phyloP scores from a whole-genome alignment of 2,329 filamentous ascomycete species.

The Cercospora beticola region DNA sequence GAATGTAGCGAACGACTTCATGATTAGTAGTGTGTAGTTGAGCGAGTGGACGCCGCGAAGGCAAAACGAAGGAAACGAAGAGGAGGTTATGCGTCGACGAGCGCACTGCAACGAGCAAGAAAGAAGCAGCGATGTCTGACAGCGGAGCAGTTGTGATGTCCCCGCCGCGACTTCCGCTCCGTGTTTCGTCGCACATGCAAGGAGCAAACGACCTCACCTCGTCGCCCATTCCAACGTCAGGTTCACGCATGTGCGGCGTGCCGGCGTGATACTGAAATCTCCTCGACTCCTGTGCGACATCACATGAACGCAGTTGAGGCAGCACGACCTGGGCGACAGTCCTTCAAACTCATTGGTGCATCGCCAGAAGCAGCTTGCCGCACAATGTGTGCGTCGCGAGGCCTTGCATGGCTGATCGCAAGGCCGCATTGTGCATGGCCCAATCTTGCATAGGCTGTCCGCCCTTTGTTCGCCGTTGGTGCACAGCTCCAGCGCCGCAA shows the following conservation, averaged over 20 bases:
- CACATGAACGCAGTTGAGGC: slow-evolving; percentile 3
- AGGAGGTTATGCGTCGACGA: not conserved
- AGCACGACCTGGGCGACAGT: not conserved
- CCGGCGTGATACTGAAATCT: slow-evolving; percentile 1
- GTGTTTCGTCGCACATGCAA: slow-evolving; percentile 1
- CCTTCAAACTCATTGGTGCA: not conserved
- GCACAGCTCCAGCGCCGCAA: not conserved
- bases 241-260: slow-evolving; percentile 6
- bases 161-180: not conserved
- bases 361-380: not conserved
- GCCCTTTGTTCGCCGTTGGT: not conserved
- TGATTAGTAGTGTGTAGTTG: slow-evolving; percentile 17
- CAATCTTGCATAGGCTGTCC: not conserved
- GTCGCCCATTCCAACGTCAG: slow-evolving; percentile 11
- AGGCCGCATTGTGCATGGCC: not conserved
- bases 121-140: not conserved
- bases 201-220: slow-evolving; percentile 14
- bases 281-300: not conserved
- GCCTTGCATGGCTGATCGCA: not conserved
- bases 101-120: not conserved
- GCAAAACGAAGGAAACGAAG: slow-evolving; percentile 11
- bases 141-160: not conserved
- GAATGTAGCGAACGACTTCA: slow-evolving; percentile 18
- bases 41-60: slow-evolving; percentile 51
- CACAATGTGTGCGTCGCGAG: not conserved